phyloP scores from a whole-genome alignment of 768 basidiomycete genomes.

The Terana coerulea region DNA sequence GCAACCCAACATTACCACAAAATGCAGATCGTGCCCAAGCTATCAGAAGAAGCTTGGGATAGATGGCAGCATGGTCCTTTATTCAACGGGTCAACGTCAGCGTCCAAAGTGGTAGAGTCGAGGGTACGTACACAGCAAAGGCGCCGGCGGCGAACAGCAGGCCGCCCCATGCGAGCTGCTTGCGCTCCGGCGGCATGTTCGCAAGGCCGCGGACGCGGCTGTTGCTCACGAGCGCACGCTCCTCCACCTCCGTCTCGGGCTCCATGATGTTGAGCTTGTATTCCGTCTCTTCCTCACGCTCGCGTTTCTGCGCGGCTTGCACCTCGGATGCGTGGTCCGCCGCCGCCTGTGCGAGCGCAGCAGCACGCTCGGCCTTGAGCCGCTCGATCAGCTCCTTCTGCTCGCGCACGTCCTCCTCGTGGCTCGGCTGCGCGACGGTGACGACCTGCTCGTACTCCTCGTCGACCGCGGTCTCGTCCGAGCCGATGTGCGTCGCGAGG shows the following conservation, averaged over 20 bases:
- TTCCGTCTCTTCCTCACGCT: conserved; percentile 50
- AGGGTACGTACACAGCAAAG: conserved; percentile 68
- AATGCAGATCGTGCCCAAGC: too few relatives aligned
- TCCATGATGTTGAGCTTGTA: conserved; percentile 66
- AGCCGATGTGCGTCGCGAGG: conserved; percentile 41
- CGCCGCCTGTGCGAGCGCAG: conserved; percentile 42
- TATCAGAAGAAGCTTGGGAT: conserved; percentile 12
- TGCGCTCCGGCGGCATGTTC: conserved; percentile 59
- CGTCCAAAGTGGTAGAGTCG: background rate
- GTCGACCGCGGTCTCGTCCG: conserved; percentile 64
- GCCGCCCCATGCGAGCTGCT: conserved; percentile 79
- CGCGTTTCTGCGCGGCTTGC: conserved; percentile 39
- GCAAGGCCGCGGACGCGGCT: conserved; percentile 52
- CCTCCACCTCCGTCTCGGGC: conserved; percentile 45
- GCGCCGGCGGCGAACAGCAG: conserved; percentile 81
- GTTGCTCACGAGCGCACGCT: conserved; percentile 60
- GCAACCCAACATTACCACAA: too few relatives aligned
- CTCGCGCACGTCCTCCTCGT: conserved; percentile 70
- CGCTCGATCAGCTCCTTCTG: conserved; percentile 73
- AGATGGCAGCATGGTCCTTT: conserved; percentile 7
- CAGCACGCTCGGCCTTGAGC: conserved; percentile 59
- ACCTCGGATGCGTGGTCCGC: conserved; percentile 24
- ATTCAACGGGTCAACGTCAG: background rate
- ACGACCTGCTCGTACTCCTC: conserved; percentile 56
- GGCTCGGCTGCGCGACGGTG: conserved; percentile 52